Percentiles rank a stretch among this genome's conserved stretches.
phyloP scores from a whole-genome alignment of 306 rosid genomes.

The Lathyrus tuberosus region DNA sequence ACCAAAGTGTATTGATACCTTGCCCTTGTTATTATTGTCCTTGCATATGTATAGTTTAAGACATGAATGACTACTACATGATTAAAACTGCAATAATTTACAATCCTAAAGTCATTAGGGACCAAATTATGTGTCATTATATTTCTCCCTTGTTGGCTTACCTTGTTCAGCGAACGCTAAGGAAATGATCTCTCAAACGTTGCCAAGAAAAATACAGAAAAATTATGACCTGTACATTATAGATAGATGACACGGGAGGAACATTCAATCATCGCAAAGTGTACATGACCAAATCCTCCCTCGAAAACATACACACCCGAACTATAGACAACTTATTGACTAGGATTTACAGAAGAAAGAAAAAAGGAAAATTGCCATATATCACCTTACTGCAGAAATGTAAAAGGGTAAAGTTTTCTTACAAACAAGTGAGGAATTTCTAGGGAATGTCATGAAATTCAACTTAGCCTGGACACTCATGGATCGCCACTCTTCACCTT shows the following conservation, averaged over 20 bases:
- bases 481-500: slow-evolving; percentile 56
- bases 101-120: slow-evolving; percentile 7
- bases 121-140: slow-evolving; percentile 12
- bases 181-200: slow-evolving; percentile 34
- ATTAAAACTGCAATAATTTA: neutral
- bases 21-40: slow-evolving; percentile 31
- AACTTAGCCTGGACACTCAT: slow-evolving; percentile 42
- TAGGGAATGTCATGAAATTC: slow-evolving; percentile 47
- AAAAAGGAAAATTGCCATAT: slow-evolving; percentile 6
- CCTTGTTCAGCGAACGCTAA: slow-evolving; percentile 20
- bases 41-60: neutral
- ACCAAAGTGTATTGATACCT: slow-evolving; percentile 34
- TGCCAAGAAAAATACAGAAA: slow-evolving; percentile 14
- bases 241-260: slow-evolving; percentile 13
- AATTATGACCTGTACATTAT: slow-evolving; percentile 28
- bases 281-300: slow-evolving; percentile 31
- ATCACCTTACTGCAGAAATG: no score
- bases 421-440: slow-evolving; percentile 26
- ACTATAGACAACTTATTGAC: slow-evolving; percentile 39
- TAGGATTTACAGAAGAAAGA: slow-evolving; percentile 54
- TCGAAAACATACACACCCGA: slow-evolving; percentile 28
- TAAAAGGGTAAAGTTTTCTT: slow-evolving; percentile 11
- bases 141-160: slow-evolving; percentile 27
- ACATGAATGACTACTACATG: neutral
- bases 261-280: slow-evolving; percentile 22